These are phyloP conservation scores for Colletotrichum incanum DNA, from an alignment of 2,329 filamentous ascomycete genomes.

Conservation along the genomic window DNA sequence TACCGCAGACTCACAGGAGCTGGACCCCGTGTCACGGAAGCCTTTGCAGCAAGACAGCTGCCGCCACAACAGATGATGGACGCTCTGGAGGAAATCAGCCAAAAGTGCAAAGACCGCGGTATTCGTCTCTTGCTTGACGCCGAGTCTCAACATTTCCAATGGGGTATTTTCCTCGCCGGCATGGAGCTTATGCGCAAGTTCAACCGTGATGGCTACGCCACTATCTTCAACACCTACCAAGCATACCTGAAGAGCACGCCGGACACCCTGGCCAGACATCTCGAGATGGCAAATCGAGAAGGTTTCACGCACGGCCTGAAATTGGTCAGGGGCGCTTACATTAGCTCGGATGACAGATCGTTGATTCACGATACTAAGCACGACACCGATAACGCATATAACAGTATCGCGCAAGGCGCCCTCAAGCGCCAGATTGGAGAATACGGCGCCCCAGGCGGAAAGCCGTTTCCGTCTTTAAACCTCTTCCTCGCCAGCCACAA, in stretches of 20 bases:
- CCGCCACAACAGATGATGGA: conserved; percentile 76
- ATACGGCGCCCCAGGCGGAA: conserved; percentile 47
- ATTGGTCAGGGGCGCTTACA: conserved; percentile 82
- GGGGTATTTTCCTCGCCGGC: conserved; percentile 86
- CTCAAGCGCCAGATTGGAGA: conserved; percentile 75
- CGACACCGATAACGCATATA: conserved; percentile 80
- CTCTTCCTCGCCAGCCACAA: conserved; percentile 92
- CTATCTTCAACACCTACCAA: conserved; percentile 87
- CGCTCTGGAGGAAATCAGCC: conserved; percentile 84
- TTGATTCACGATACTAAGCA: conserved; percentile 81
- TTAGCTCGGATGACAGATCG: conserved; percentile 78
- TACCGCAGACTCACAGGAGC: conserved; percentile 81
- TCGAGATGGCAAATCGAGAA: conserved; percentile 70
- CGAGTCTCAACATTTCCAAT: conserved; percentile 85
- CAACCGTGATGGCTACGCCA: conserved; percentile 75
- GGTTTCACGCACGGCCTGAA: conserved; percentile 81
- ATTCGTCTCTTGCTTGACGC: conserved; percentile 87
- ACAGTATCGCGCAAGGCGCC: conserved; percentile 78
- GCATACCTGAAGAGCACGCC: conserved; percentile 80
- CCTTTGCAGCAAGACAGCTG: conserved; percentile 73
- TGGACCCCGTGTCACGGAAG: conserved; percentile 80
- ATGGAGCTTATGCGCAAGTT: conserved; percentile 82
- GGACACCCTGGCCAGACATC: conserved; percentile 70
- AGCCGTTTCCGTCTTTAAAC: conserved; percentile 69
- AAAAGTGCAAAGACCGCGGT: conserved; percentile 77